phyloP scores from a whole-genome alignment of 1,284 basidiomycete species.

The Sphaerobolus stellatus region DNA sequence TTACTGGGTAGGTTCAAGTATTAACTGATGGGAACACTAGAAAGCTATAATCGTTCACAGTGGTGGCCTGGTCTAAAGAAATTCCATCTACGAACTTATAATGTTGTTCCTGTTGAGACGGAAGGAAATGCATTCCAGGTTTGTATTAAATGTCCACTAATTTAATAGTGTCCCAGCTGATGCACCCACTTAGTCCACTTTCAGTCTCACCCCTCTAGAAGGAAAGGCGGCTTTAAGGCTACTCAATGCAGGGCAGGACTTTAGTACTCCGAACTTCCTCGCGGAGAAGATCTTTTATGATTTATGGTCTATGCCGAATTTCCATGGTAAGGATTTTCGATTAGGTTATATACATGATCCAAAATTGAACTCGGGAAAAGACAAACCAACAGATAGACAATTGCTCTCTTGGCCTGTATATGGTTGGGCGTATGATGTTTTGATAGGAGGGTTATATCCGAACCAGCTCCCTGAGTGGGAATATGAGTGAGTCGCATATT shows the following conservation, averaged over 20 bases:
- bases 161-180: not conserved
- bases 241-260: not conserved
- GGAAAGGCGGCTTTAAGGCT: not conserved
- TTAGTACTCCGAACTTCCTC: constrained; percentile 1
- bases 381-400: constrained; percentile 11
- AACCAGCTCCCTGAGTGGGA: constrained; percentile 12
- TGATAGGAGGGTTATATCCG: constrained; percentile 14
- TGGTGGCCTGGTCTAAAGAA: constrained; percentile 14
- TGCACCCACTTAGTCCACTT: not conserved
- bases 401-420: constrained; percentile 13
- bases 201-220: constrained; percentile 9
- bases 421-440: constrained; percentile 13
- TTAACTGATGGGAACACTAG: not conserved
- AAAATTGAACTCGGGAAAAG: not conserved
- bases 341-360: not conserved
- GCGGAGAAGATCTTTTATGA: constrained; percentile 11
- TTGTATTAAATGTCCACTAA: not conserved
- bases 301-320: constrained; percentile 14
- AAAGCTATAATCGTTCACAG: not conserved
- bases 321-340: constrained; percentile 6
- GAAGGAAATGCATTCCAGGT: constrained; percentile 12
- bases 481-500: constrained; percentile 4
- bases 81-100: constrained; percentile 14
- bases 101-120: constrained; percentile 8
- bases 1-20: constrained; percentile 5